Evolutionary conservation across 1,139 yeast genomes (phyloP), one percentile per base, ranked within the genome.

Genomic region (Sugiyamaella neomexicana): DNA sequence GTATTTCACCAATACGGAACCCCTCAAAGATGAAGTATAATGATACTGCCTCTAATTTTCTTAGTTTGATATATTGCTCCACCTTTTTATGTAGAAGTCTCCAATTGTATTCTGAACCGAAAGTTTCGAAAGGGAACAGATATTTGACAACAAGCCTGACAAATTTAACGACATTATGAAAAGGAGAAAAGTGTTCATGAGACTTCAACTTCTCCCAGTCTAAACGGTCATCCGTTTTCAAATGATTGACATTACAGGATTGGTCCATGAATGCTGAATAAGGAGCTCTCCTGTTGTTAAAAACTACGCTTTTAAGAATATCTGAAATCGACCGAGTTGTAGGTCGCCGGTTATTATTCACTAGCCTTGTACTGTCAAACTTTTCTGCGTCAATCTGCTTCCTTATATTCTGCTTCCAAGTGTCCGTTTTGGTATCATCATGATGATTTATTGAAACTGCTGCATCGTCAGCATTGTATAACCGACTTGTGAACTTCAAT

Each of bases 31-130:
- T 42, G 2, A 65, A 61, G 2, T 66, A 60, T 0, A 76, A 52
- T 1, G 69, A 51, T 1, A 76, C 70, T 65, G 34, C 51, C 41
- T 68, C 73, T 15, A 53, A 54, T n/a, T 62, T 59, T 1, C 71
- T 56, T 51, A 78, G 62, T 15, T 67, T 65, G 0, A 89, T 59
- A 44, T 78, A 72, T 5, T 58, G 53, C 0, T 78, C 70, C 0
- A 86, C 61, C 15, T 69, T 67, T 1, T 65, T 60, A 42, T 75
- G 65, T 0, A 87, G 62, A 0, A 66, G 57, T 0, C 74, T 55
- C 64, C 79, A 79, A 63, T 88, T 89, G 5, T 61, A 57, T 1
- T 58, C 58, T 1, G 80, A 68, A 0, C 96, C 96, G 74, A 86
- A 80, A 1, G 80, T 60, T 8, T 72, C 75, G 1, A 65, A 42